Conservation (phyloP, 176 grass and related monocot genomes). For the Paspalum notatum region DNA sequence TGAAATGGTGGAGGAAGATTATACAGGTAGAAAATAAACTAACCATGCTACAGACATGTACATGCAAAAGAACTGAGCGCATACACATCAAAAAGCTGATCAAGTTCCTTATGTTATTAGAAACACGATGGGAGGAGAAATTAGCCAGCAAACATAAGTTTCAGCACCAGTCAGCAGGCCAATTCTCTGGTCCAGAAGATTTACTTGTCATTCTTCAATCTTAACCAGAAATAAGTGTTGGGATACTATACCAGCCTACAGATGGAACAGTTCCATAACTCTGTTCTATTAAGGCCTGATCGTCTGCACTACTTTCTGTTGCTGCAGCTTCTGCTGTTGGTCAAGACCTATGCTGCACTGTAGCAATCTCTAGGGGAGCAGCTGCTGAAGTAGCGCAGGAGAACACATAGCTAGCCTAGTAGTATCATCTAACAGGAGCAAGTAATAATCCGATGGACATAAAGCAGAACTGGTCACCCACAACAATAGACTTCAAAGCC, state of each 20-base stretch:
- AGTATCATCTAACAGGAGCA: neutral
- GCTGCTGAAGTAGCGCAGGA: no score
- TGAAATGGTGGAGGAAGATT: neutral
- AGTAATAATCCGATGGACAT: neutral
- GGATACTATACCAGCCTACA: neutral
- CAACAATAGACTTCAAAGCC: neutral
- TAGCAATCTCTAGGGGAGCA: no score
- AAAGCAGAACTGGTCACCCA: neutral
- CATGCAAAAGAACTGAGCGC: no score
- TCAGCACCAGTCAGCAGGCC: neutral
- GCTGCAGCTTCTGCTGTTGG: no score
- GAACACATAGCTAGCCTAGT: no score
- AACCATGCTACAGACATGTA: neutral
- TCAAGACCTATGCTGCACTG: no score
- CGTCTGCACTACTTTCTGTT: no score
- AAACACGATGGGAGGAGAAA: constrained; percentile 3
- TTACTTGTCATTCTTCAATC: neutral
- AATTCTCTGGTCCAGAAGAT: neutral
- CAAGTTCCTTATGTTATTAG: neutral
- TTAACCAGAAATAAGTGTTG: neutral
- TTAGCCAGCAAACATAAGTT: constrained; percentile 13
- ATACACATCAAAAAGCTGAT: neutral
- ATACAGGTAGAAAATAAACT: neutral
- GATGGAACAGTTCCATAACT: neutral
- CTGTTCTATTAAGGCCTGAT: no score